phyloP scores from a whole-genome alignment of 495 filamentous ascomycete genomes.

The Opeltia flavorubescens region DNA sequence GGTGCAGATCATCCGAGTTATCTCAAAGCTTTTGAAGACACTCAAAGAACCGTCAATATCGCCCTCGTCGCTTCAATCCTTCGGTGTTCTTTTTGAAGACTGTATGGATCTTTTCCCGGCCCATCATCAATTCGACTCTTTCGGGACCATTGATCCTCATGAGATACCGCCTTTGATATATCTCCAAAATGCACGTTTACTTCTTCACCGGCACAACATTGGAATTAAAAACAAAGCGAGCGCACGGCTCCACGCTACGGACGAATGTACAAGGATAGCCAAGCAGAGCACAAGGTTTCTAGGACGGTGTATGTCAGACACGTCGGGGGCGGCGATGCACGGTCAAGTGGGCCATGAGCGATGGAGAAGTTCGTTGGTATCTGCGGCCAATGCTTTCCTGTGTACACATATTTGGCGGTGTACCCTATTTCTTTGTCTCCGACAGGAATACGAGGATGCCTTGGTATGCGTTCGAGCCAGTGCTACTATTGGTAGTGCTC shows the following conservation, averaged over 20 bases:
- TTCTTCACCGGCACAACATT: slow-evolving; percentile 87
- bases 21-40: slow-evolving; percentile 60
- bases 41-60: slow-evolving; percentile 56
- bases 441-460: slow-evolving; percentile 56
- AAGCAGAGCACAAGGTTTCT: slow-evolving; percentile 67
- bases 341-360: slow-evolving; percentile 14
- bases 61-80: slow-evolving; percentile 53
- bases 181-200: slow-evolving; percentile 68
- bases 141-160: slow-evolving; percentile 55
- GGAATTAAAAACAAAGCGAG: slow-evolving; percentile 52
- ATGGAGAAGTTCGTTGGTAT: slow-evolving; percentile 36
- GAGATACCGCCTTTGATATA: slow-evolving; percentile 58
- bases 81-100: slow-evolving; percentile 65
- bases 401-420: slow-evolving; percentile 88
- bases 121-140: slow-evolving; percentile 48
- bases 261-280: slow-evolving; percentile 60
- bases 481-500: slow-evolving; percentile 49
- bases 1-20: slow-evolving; percentile 74
- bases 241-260: slow-evolving; percentile 53
- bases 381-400: slow-evolving; percentile 49
- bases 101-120: slow-evolving; percentile 64
- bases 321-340: slow-evolving; percentile 8
- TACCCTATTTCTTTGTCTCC: slow-evolving; percentile 63
- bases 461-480: slow-evolving; percentile 57
- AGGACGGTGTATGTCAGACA: slow-evolving; percentile 40